These are phyloP conservation scores for Suillus alpinus DNA, from an alignment of 768 basidiomycete species.

Conservation along the genomic window DNA sequence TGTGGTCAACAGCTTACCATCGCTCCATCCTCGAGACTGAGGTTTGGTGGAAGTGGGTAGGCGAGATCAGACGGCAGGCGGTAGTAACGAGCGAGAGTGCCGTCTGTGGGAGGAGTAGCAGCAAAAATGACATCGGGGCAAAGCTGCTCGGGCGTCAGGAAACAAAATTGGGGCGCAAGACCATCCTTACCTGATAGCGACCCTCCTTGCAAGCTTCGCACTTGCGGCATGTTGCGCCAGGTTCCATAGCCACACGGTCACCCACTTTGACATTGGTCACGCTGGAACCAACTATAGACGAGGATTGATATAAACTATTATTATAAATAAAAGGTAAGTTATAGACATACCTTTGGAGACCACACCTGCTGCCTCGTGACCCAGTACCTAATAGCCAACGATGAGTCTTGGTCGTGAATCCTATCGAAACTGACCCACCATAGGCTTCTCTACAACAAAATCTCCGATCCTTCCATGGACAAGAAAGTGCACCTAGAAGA, in stretches of 20 bases:
- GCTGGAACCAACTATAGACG: slow-evolving; percentile 59
- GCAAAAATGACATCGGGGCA: slow-evolving; percentile 87
- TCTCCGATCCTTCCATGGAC: slow-evolving; percentile 78
- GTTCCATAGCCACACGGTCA: slow-evolving; percentile 89
- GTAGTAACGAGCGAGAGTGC: slow-evolving; percentile 87
- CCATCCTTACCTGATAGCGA: slow-evolving; percentile 64
- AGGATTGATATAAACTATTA: background rate
- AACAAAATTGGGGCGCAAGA: background rate
- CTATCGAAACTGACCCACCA: slow-evolving; percentile 44
- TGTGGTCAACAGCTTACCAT: slow-evolving; percentile 54
- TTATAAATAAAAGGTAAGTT: background rate
- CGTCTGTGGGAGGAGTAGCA: slow-evolving; percentile 91
- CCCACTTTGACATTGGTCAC: slow-evolving; percentile 79
- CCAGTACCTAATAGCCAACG: slow-evolving; percentile 64
- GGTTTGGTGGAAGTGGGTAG: slow-evolving; percentile 77
- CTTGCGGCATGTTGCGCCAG: slow-evolving; percentile 78
- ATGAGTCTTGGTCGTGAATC: background rate
- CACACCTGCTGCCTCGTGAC: slow-evolving; percentile 89
- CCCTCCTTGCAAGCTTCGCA: slow-evolving; percentile 87
- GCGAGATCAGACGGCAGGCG: slow-evolving; percentile 81
- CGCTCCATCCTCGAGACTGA: slow-evolving; percentile 91
- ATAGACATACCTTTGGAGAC: slow-evolving; percentile 55
- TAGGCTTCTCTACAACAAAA: slow-evolving; percentile 76
- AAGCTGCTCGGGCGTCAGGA: slow-evolving; percentile 43
- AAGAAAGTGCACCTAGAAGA: slow-evolving; percentile 68